Base-by-base conservation (phyloP, 2,329 filamentous ascomycete genomes). In the Monosporascus ibericus region DNA sequence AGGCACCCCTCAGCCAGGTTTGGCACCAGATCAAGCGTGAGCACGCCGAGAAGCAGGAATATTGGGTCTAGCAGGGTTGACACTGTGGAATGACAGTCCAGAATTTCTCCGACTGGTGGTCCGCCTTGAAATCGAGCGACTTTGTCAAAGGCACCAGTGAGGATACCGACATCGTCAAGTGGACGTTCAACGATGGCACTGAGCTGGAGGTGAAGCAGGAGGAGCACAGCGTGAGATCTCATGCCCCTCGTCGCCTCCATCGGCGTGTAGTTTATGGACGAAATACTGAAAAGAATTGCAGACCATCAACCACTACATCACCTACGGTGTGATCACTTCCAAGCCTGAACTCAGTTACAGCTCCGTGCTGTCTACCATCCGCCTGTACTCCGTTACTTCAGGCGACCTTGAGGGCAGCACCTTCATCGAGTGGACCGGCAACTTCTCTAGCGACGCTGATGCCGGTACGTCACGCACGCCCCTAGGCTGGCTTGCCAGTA, bases 251-350 rank as follows among this genome's bases (percentile, higher is more conserved):
- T 14, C 30, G 30, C 30, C 30, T 0, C 11, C 11, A 34, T 34
- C 30, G 30, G 30, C 30, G 14, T 34, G 30, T 14, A 34, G 9
- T 34, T 34, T 14, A 34, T 34, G 11, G 30, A 34, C 30, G 30
- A 34, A 34, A 27, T 9, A 18, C 17, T 39, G 47, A 17, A 58
- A 40, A 1, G 42, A 15, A 48, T 34, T 18, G 25, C 55, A 85
- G 82, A 78, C 77, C 58, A 85, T 88, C 74, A 82, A 88, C 67
- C 85, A 88, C 75, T 88, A 78, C 75, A 87, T 89, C 70, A 88
- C 85, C 54, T 89, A 88, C 77, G 83, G 79, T 57, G 75, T 88
- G 71, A 88, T 89, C 71, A 79, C 81, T 9, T 77, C 84, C 25
- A 74, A 82, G 69, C 85, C 85, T 9, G 79, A 82, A 57, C 74